phyloP scores from a whole-genome alignment of 2,329 filamentous ascomycete species.

The Claviceps sp. region DNA sequence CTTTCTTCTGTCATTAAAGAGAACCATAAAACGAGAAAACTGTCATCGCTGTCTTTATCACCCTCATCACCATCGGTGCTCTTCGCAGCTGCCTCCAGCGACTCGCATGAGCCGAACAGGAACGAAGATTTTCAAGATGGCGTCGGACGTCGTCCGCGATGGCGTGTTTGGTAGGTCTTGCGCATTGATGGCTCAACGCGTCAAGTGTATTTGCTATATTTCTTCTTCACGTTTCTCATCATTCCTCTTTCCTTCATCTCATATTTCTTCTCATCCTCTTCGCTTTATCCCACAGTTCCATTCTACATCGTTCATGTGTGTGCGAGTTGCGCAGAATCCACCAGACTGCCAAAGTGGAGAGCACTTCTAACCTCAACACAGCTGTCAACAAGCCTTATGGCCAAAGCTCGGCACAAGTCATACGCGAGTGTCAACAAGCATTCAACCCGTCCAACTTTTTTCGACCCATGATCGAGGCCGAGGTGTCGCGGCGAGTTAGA shows the following conservation, averaged over 20 bases:
- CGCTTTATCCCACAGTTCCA: no score
- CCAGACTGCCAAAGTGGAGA: no score
- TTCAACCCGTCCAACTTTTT: conserved; percentile 77
- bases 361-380: conserved; percentile 20
- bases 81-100: neutral
- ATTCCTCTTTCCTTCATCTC: neutral
- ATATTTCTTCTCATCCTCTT: neutral
- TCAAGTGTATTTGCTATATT: neutral
- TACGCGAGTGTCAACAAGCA: conserved; percentile 72
- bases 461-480: conserved; percentile 57
- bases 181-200: neutral
- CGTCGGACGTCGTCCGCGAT: conserved; percentile 37
- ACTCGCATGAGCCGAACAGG: conserved; percentile 19
- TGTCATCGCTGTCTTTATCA: neutral
- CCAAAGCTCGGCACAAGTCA: conserved; percentile 77
- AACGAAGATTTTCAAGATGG: conserved; percentile 33
- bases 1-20: neutral
- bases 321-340: no score
- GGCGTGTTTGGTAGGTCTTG: conserved; percentile 41
- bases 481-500: conserved; percentile 39
- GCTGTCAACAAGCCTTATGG: conserved; percentile 87
- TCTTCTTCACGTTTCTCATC: no score
- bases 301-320: no score
- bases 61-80: neutral
- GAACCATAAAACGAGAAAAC: neutral